phyloP scores from a whole-genome alignment of 352 stramenopile genomes.

The Globisporangium radiosum region DNA sequence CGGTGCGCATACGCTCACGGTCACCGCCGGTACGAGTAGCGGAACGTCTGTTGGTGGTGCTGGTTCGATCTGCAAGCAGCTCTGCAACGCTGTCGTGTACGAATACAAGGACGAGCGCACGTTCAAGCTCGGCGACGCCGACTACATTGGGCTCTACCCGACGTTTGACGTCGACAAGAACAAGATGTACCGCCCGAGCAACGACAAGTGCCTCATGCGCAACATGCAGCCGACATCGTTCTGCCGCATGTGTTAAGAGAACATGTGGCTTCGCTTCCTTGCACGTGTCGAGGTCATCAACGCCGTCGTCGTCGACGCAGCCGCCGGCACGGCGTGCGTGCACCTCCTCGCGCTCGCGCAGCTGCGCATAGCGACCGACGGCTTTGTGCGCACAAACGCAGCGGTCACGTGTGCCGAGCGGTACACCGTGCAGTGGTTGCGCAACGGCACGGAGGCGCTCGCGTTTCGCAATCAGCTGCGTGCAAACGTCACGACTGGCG shows the following conservation, averaged over 20 bases:
- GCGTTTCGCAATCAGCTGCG: conserved; percentile 13
- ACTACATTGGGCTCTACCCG: conserved; percentile 26
- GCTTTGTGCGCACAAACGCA: conserved; percentile 21
- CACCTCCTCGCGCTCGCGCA: conserved; percentile 28
- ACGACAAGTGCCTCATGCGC: conserved; percentile 35
- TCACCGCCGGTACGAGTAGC: conserved; percentile 20
- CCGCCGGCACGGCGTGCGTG: no score
- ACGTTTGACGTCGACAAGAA: conserved; percentile 23
- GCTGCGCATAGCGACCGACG: conserved; percentile 17
- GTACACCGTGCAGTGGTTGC: conserved; percentile 24
- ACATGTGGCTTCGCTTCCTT: conserved; percentile 32
- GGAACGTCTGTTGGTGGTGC: no score
- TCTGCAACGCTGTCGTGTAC: conserved; percentile 28
- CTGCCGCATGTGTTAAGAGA: conserved; percentile 31
- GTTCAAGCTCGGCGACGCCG: conserved; percentile 18
- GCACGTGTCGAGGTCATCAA: conserved; percentile 29
- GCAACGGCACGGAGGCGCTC: conserved; percentile 12
- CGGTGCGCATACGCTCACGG: conserved; percentile 19
- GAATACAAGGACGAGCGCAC: conserved; percentile 21
- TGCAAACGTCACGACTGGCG: conserved; percentile 6
- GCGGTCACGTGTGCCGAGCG: conserved; percentile 16
- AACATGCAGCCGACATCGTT: conserved; percentile 32
- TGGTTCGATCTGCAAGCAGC: conserved; percentile 25
- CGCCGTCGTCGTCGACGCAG: conserved; percentile 19
- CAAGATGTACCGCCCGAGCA: conserved; percentile 24